Base-by-base conservation (phyloP, 495 filamentous ascomycete genomes). In the Podospora conica region DNA sequence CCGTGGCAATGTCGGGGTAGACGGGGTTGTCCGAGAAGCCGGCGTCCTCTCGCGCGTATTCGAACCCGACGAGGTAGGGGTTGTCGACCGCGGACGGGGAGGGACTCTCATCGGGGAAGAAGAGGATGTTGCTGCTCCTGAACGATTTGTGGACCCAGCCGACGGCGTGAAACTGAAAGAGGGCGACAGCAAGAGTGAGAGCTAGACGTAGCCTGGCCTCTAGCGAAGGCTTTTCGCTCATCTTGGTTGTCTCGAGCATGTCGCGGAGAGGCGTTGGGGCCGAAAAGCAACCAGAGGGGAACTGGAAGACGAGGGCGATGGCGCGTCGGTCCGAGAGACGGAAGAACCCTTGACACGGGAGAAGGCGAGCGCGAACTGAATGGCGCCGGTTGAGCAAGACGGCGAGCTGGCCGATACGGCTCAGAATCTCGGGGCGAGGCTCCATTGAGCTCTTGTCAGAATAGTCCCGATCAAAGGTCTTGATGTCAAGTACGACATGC, bases 141-240 rank as follows among this genome's bases (percentile, higher is more conserved):
- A 64, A 22, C 12, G 54, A 58, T 12, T 64, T 64, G 55, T 64
- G 62, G 11, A 64, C 54, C 62, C 62, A 64, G 10, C 54, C 27
- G 23, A 64, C 62, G 1, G 54, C 11, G 27, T 64, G 62, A 4
- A 64, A 24, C 18, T 58, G 62, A 15, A 23, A n/a, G 3, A 64
- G 7, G 20, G 62, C 55, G 3, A n/a, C 28, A 27, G 25, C 12
- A 9, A 64, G 62, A 4, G n/a, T 40, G 10, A 9, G 3, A 5
- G 62, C 62, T 15, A 55, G 54, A 7, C 12, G 33, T 15, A 40
- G 33, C 12, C 33, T 40, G 33, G 33, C 11, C 33, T 40, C 33
- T 0, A 40, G 33, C 6, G 54, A 11, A 9, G 23, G 54, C 20
- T 11, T 55, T 3, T 21, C 20, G 20, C 54, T 24, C 20, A 55